Evolutionary conservation across 495 filamentous ascomycete species (phyloP).

Genomic region (Podospora comata): DNA sequence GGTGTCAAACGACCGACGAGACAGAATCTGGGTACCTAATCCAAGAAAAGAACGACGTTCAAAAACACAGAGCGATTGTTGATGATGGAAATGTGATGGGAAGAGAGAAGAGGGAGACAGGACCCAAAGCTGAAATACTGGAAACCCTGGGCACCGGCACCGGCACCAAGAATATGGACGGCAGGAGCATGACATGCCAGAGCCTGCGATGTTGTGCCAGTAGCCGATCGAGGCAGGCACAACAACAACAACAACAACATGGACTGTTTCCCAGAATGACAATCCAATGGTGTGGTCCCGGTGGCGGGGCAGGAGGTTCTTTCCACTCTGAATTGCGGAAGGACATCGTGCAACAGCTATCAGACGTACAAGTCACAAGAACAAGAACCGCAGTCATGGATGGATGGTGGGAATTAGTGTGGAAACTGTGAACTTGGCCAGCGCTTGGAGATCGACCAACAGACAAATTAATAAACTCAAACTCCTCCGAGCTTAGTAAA

Average conservation of each 20-base stretch:
- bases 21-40: constrained; percentile 28
- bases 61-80: constrained; percentile 23
- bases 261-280: neutral
- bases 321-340: neutral
- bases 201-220: neutral
- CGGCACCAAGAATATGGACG: neutral
- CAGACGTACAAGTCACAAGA: neutral
- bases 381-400: neutral
- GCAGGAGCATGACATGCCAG: neutral
- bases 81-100: constrained; percentile 19
- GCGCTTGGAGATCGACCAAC: neutral
- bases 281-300: neutral
- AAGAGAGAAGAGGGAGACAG: neutral
- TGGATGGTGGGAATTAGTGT: neutral
- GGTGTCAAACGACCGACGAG: constrained; percentile 25
- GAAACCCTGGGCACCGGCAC: neutral
- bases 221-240: neutral
- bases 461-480: neutral
- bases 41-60: constrained; percentile 30
- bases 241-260: neutral
- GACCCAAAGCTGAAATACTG: neutral
- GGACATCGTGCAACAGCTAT: neutral
- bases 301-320: neutral
- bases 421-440: neutral
- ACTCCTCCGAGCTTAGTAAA: constrained; percentile 43